phyloP scores from a whole-genome alignment of 345 rosid genomes.

The Hypericum androsaemum region DNA sequence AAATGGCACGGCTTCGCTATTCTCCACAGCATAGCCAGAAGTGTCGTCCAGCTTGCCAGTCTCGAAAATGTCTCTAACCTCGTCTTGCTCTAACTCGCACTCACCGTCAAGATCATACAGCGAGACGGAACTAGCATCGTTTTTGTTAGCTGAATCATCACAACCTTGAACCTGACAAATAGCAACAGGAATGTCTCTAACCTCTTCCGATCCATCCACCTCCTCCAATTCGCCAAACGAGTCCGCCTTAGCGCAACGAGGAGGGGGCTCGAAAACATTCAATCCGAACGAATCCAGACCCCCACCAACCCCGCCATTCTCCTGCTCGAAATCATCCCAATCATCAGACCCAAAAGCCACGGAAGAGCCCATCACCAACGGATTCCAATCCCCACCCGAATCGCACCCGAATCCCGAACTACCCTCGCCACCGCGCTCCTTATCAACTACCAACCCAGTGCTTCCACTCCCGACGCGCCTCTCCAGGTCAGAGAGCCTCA shows the following conservation, averaged over 20 bases:
- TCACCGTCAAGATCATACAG: constrained; percentile 16
- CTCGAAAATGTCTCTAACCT: constrained; percentile 21
- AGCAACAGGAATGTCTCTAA: constrained; percentile 27
- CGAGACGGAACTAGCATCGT: constrained; percentile 10
- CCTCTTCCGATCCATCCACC: constrained; percentile 28
- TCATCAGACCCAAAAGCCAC: constrained; percentile 85
- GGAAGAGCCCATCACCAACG: constrained; percentile 56
- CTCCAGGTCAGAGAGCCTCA: constrained; percentile 6
- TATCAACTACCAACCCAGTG: too few species aligned
- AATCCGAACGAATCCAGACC: constrained; percentile 27
- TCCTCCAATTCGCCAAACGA: constrained; percentile 11
- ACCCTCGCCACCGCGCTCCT: not conserved
- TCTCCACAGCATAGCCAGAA: constrained; percentile 25
- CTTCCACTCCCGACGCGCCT: not conserved
- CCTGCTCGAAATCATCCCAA: constrained; percentile 82
- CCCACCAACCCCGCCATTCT: constrained; percentile 35
- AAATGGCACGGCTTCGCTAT: constrained; percentile 27
- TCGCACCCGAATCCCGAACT: constrained; percentile 3
- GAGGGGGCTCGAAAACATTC: constrained; percentile 17
- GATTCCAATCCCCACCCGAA: constrained; percentile 41
- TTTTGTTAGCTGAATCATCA: constrained; percentile 15
- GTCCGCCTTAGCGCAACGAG: constrained; percentile 11
- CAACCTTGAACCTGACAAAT: constrained; percentile 22
- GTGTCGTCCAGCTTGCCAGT: constrained; percentile 23
- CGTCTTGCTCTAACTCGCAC: constrained; percentile 16